Evolutionary conservation across 164 flowering plant species (phyloP).

Genomic region (Nelumbo lutea): DNA sequence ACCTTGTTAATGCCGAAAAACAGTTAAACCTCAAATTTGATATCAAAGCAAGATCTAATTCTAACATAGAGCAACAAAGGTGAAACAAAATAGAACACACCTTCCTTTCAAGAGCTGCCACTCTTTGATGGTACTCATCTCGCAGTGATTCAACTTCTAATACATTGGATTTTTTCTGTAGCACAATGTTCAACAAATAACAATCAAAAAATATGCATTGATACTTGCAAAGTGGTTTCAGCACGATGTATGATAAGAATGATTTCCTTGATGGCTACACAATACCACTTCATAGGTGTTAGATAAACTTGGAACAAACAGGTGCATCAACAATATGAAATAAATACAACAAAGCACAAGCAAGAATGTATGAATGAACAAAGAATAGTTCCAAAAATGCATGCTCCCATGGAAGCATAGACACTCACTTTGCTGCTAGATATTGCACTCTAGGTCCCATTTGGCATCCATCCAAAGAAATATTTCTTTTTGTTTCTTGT

Average conservation of each 20-base stretch:
- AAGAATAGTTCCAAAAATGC: too few species aligned
- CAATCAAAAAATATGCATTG: neutral
- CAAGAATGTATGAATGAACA: neutral
- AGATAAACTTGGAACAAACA: neutral
- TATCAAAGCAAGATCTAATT: neutral
- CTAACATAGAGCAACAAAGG: neutral
- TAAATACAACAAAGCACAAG: neutral
- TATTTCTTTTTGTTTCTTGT: too few species aligned
- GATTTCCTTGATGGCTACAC: neutral
- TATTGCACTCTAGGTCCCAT: too few species aligned
- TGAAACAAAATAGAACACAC: constrained; percentile 27
- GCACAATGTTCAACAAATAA: constrained; percentile 15
- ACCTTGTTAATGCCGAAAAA: too few species aligned
- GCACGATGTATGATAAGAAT: constrained; percentile 1
- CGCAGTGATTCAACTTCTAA: constrained; percentile 80
- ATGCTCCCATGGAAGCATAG: too few species aligned
- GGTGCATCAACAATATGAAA: neutral
- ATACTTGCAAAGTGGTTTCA: neutral
- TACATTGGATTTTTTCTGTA: constrained; percentile 78
- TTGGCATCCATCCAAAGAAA: too few species aligned
- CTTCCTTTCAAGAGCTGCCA: constrained; percentile 92
- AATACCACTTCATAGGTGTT: neutral
- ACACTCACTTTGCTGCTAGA: too few species aligned
- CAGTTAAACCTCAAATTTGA: too few species aligned
- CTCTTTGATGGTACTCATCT: constrained; percentile 94